Percentiles rank a stretch among this genome's conserved stretches.
Conservation (phyloP, 305 asterid genomes). For the Plantago coronopus region DNA sequence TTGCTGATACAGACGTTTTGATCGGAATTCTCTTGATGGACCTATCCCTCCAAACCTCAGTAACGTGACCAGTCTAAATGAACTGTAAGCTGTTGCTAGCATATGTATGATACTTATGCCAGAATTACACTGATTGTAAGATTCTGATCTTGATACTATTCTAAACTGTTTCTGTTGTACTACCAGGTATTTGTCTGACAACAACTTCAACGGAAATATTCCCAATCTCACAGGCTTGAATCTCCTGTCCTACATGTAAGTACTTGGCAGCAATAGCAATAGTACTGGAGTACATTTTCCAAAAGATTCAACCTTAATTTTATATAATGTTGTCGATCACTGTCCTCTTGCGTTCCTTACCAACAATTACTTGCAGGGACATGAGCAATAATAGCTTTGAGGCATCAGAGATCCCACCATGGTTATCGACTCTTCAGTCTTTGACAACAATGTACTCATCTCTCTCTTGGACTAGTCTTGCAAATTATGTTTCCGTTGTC, state of each 20-base stretch:
- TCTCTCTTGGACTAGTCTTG: constrained; percentile 33
- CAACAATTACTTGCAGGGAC: constrained; percentile 55
- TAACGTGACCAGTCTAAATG: constrained; percentile 51
- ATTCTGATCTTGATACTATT: constrained; percentile 1
- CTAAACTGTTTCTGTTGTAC: constrained; percentile 10
- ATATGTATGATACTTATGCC: background rate
- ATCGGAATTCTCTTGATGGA: constrained; percentile 59
- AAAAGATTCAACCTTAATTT: background rate
- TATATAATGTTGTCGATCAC: background rate
- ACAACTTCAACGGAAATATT: constrained; percentile 55
- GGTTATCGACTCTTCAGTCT: constrained; percentile 59
- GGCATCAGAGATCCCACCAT: constrained; percentile 57
- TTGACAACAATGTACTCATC: constrained; percentile 75
- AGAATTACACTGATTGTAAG: background rate
- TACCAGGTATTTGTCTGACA: constrained; percentile 74
- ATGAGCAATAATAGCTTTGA: constrained; percentile 79
- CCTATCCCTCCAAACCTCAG: constrained; percentile 39
- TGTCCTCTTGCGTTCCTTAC: constrained; percentile 3
- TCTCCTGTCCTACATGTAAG: constrained; percentile 62
- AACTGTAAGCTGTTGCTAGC: constrained; percentile 49
- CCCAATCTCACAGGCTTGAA: constrained; percentile 68
- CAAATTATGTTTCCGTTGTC: background rate
- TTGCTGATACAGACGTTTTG: constrained; percentile 59
- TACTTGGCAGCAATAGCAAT: constrained; percentile 6
- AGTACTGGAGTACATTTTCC: too few species aligned